Base-by-base conservation (phyloP, 805 yeast genomes). In the Ogataea nitratoaversa region DNA sequence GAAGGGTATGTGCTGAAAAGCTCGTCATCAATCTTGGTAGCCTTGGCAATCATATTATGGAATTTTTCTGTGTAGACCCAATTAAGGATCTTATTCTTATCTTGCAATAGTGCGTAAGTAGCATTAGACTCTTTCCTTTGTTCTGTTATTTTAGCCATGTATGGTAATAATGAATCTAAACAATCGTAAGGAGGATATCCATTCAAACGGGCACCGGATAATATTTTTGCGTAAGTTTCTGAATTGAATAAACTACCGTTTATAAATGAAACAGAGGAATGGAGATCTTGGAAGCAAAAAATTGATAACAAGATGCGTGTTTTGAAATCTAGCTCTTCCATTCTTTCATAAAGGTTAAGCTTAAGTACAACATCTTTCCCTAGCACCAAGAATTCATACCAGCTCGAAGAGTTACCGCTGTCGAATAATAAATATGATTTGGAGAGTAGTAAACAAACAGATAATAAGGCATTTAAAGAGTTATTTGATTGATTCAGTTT, bases 41-140 rank as follows among this genome's bases (percentile, higher is more conserved):
- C 34, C 17, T 38, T 30, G 7, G 19, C n/a, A 2, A 38, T 25
- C 29, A 38, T 33, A 2, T 17, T 17, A 30, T 38, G 33, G 20
- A 38, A 38, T 24, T 33, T 33, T 18, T 38, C 41, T 2, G 41
- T 38, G n/a, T 38, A 38, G n/a, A 14, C 25, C 25, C 34, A 38
- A 19, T 38, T 38, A 12, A 19, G 27, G 18, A 38, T 38, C 14
- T 38, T 38, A 4, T 32, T 35, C 16, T 18, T 20, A 14, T 38
- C 23, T 2, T 19, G 14, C 9, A 38, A 19, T 17, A 38, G 23
- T 4, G 18, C 14, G 19, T 32, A 38, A 4, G 27, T 18, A 2
- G 20, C 28, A 2, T 23, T 29, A 5, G 41, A 27, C 22, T 32
- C 30, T 12, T 12, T 13, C 13, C 22, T 32, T 5, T 5, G 5